Conservation (phyloP, 2,329 filamentous ascomycete species). For the Colletotrichum sp. region DNA sequence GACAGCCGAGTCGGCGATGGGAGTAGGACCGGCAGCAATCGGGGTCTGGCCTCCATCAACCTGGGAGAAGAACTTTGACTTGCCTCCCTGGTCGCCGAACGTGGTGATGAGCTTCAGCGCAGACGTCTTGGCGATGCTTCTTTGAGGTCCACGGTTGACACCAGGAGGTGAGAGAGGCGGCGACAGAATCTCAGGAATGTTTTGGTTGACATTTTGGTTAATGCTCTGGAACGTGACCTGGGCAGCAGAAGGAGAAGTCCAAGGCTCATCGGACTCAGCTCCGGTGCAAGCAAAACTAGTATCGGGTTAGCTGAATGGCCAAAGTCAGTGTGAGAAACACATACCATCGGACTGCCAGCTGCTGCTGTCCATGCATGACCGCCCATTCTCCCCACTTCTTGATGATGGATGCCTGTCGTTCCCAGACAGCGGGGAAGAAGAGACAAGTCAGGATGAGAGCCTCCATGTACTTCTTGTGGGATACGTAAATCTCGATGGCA, state of each 20-base stretch:
- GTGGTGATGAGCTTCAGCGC: conserved; percentile 91
- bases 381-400: conserved; percentile 96
- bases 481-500: conserved; percentile 95
- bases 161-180: conserved; percentile 78
- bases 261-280: conserved; percentile 82
- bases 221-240: conserved; percentile 63
- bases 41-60: conserved; percentile 71
- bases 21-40: conserved; percentile 82
- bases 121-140: conserved; percentile 77
- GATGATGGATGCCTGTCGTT: conserved; percentile 84
- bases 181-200: conserved; percentile 68
- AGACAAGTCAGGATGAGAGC: conserved; percentile 88
- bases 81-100: conserved; percentile 68
- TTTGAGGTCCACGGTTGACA: conserved; percentile 61
- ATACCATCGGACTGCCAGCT: conserved; percentile 84
- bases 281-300: conserved; percentile 85
- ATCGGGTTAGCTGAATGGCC: not conserved
- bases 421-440: conserved; percentile 85
- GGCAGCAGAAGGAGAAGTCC: conserved; percentile 82
- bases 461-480: conserved; percentile 90
- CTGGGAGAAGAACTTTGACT: conserved; percentile 67
- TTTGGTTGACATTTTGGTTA: conserved; percentile 54
- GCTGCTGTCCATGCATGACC: conserved; percentile 83
- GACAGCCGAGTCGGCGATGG: conserved; percentile 80
- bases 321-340: conserved; percentile 8